Percentiles rank a stretch among this genome's conserved stretches.
Conservation (phyloP, 345 rosid genomes). For the Turnera subulata region DNA sequence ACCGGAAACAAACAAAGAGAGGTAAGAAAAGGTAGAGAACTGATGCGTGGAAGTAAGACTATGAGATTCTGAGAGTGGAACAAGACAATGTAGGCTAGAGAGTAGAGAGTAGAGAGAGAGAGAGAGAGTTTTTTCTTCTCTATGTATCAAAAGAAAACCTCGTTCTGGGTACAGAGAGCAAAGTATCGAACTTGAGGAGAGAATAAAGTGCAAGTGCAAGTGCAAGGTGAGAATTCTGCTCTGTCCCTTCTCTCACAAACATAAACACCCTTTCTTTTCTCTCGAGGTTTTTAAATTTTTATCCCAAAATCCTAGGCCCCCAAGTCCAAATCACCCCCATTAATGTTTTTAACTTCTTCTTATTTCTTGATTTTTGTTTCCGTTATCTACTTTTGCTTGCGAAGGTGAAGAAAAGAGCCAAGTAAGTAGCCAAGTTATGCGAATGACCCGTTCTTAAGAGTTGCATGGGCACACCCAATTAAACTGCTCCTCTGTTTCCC, state of each 20-base stretch:
- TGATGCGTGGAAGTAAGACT: slow-evolving; percentile 40
- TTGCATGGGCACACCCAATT: not conserved
- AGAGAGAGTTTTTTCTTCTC: slow-evolving; percentile 13
- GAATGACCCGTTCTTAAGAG: slow-evolving; percentile 19
- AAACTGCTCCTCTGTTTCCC: not conserved
- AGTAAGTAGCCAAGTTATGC: slow-evolving; percentile 29
- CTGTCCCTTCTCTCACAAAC: slow-evolving; percentile 11
- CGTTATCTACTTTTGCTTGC: slow-evolving; percentile 10
- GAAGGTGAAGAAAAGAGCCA: slow-evolving; percentile 9
- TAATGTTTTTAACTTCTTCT: too few species aligned
- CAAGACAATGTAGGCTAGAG: slow-evolving; percentile 66
- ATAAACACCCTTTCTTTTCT: slow-evolving; percentile 2
- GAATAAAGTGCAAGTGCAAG: slow-evolving; percentile 32
- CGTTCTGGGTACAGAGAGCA: slow-evolving; percentile 40
- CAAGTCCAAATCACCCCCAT: slow-evolving; percentile 18
- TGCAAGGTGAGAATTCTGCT: slow-evolving; percentile 19
- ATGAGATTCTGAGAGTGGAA: slow-evolving; percentile 41
- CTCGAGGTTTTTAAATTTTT: slow-evolving; percentile 14
- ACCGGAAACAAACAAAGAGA: slow-evolving; percentile 9
- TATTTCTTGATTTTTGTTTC: too few species aligned
- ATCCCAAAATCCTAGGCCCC: slow-evolving; percentile 10
- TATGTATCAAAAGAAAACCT: slow-evolving; percentile 21
- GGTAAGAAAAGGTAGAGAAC: slow-evolving; percentile 11
- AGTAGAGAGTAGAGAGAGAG: not conserved
- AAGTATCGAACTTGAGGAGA: slow-evolving; percentile 51